Percentiles rank a stretch among this genome's conserved stretches.
Conservation (phyloP, 768 basidiomycete species). For the Kwoniella europaea region DNA sequence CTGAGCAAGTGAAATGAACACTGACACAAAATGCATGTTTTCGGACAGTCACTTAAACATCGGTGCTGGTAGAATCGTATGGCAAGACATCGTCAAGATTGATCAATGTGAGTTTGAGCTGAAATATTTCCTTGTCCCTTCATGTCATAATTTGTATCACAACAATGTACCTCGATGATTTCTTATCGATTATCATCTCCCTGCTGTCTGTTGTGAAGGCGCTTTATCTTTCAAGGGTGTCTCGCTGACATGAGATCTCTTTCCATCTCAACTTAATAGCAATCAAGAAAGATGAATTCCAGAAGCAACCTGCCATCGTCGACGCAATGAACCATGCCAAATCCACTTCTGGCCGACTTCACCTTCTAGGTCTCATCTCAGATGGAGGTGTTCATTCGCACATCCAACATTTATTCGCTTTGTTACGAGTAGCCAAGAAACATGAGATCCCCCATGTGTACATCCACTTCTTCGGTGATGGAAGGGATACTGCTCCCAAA, state of each 20-base stretch:
- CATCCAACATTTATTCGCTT: slow-evolving; percentile 84
- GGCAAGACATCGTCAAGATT: slow-evolving; percentile 97
- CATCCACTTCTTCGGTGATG: slow-evolving; percentile 93
- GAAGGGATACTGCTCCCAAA: slow-evolving; percentile 88
- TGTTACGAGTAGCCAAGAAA: slow-evolving; percentile 88
- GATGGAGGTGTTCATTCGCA: slow-evolving; percentile 98
- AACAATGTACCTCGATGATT: not conserved
- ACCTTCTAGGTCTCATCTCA: slow-evolving; percentile 88
- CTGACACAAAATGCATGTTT: no score
- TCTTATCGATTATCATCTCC: not conserved
- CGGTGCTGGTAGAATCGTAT: slow-evolving; percentile 90
- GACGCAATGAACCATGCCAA: slow-evolving; percentile 78
- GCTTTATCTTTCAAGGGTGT: not conserved
- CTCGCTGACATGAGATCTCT: not conserved
- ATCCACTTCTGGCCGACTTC: slow-evolving; percentile 78
- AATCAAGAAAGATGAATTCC: slow-evolving; percentile 86
- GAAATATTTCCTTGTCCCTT: not conserved
- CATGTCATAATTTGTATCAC: no score
- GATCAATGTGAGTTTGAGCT: slow-evolving; percentile 68
- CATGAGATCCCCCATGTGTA: slow-evolving; percentile 81
- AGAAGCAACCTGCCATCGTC: slow-evolving; percentile 75
- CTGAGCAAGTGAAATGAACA: no score
- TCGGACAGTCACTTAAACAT: slow-evolving; percentile 95
- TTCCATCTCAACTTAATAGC: slow-evolving; percentile 49
- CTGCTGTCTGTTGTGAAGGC: not conserved